Conservation (phyloP, 257 asterid species). For the Anisodus tanguticus region DNA sequence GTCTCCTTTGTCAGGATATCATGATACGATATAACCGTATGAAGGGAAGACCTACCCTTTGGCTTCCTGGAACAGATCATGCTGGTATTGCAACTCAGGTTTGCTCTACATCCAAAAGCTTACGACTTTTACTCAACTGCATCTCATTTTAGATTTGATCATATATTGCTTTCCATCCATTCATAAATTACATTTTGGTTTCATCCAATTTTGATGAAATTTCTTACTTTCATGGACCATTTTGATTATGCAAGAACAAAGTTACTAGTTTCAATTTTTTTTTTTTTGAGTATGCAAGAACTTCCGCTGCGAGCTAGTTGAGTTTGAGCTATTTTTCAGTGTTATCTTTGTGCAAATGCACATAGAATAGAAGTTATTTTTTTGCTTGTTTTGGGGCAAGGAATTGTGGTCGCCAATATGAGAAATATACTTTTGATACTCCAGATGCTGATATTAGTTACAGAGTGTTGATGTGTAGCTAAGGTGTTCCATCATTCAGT, state of each 20-base stretch:
- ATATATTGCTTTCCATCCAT: slow-evolving; percentile 11
- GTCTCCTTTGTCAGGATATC: slow-evolving; percentile 66
- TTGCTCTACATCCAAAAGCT: slow-evolving; percentile 40
- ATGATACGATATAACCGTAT: slow-evolving; percentile 93
- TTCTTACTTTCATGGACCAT: background rate
- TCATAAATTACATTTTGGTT: background rate
- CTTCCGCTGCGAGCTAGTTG: background rate
- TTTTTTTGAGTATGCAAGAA: slow-evolving; percentile 1
- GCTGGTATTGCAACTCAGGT: slow-evolving; percentile 99
- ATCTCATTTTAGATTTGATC: slow-evolving; percentile 2
- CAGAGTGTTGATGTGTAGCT: background rate
- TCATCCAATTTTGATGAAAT: background rate
- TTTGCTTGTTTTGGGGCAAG: slow-evolving; percentile 20
- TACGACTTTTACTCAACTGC: background rate
- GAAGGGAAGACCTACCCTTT: slow-evolving; percentile 93
- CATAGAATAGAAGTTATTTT: background rate
- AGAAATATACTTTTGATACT: background rate
- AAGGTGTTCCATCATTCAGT: slow-evolving; percentile 19
- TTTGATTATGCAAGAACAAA: slow-evolving; percentile 4
- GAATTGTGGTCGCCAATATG: background rate
- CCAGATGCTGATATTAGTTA: slow-evolving; percentile 16
- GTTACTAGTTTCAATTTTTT: no score
- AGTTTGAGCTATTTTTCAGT: slow-evolving; percentile 20
- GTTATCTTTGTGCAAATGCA: slow-evolving; percentile 20
- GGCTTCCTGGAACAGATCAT: slow-evolving; percentile 99